Percentiles rank a stretch among this genome's conserved stretches.
Conservation (phyloP, 495 filamentous ascomycete species). For the Cladorrhinum samala region DNA sequence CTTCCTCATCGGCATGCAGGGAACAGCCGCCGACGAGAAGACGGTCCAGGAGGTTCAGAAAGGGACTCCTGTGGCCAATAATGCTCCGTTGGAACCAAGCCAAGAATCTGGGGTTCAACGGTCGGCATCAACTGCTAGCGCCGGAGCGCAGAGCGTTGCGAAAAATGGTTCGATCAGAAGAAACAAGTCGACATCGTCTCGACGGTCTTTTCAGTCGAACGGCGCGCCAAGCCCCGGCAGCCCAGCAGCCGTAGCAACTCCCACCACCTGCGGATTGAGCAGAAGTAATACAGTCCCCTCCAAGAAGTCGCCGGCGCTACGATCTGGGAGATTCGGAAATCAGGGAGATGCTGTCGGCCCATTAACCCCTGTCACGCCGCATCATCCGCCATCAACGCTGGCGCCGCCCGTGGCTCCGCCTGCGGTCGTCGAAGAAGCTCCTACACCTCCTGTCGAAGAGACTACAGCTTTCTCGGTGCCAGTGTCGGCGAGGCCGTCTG, state of each 20-base stretch:
- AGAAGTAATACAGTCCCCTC: conserved; percentile 96
- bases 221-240: conserved; percentile 65
- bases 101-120: conserved; percentile 52
- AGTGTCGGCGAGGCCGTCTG: conserved; percentile 12
- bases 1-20: conserved; percentile 90
- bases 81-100: conserved; percentile 27
- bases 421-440: conserved; percentile 22
- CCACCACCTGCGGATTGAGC: conserved; percentile 60
- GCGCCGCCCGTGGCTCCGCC: conserved; percentile 14
- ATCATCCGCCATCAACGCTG: conserved; percentile 1
- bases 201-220: conserved; percentile 66
- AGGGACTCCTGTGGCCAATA: conserved; percentile 49
- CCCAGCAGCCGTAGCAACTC: conserved; percentile 49
- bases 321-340: conserved; percentile 44
- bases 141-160: conserved; percentile 74
- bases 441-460: conserved; percentile 18
- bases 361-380: conserved; percentile 22
- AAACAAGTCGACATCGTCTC: conserved; percentile 68
- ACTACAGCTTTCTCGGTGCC: conserved; percentile 1
- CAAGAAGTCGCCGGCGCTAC: conserved; percentile 72
- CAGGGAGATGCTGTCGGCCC: conserved; percentile 26
- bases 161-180: conserved; percentile 71
- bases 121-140: conserved; percentile 81
- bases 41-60: conserved; percentile 80
- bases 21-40: conserved; percentile 80